Evolutionary conservation across 345 rosid species (phyloP), one percentile per base, ranked within the genome.

Genomic region (Ceriops tagal): DNA sequence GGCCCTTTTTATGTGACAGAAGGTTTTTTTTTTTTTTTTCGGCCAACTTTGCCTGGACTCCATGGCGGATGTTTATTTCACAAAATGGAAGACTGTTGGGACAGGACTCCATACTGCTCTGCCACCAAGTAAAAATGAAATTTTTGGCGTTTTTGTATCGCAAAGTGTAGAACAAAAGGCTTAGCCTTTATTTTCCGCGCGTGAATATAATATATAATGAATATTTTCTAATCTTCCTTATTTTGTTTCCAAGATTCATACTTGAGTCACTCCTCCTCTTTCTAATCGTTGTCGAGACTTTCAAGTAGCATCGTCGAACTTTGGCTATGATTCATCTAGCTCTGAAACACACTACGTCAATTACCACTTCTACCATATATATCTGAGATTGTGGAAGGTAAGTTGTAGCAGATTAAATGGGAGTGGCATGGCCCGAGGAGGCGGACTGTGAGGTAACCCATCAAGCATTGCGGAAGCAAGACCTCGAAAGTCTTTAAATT

Each of bases 391-490:
- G 15, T 39, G n/a, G 46, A 19, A n/a, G 19, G 43, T 16, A 26
- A 30, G 24, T 22, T 1, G 15, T 52, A 8, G 34, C 35, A 4
- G 30, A 46, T 69, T 46, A 58, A 59, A 69, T 46, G 58, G 32
- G 51, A 19, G 55, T 68, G 26, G 37, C 39, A 27, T 15, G 32
- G 46, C 71, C 47, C 20, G 46, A 30, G 22, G 53, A 57, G 69
- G 21, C 43, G 60, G 35, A 67, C 27, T 67, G n/a, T 58, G 73
- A 69, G 65, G 9, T 43, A 39, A 39, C 68, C 71, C 61, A 60
- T 61, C 70, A 56, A 68, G 69, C 77, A 58, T 51, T 69, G 24
- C 70, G 26, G 27, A 63, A 77, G 80, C 68, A 73, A 51, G 64
- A 16, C 70, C 30, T 57, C 19, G 39, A 53, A 68, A 30, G 3